phyloP scores from a whole-genome alignment of 108 stramenopile species.

The Pseudonitzschia pungens region DNA sequence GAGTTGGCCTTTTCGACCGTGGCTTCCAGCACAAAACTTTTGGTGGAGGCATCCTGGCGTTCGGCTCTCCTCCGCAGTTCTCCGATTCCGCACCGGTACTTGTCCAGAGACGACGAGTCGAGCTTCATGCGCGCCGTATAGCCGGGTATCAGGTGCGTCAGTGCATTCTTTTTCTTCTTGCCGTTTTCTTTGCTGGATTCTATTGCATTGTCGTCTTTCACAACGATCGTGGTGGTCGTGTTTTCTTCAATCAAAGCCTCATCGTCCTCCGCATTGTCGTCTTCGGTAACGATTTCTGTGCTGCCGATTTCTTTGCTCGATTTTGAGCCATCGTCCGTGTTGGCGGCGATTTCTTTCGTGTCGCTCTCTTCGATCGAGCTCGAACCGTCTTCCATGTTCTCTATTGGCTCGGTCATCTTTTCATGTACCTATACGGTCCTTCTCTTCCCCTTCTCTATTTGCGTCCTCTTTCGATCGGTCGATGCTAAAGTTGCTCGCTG shows the following conservation, averaged over 20 bases:
- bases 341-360: neutral
- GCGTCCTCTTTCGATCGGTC: too few species aligned
- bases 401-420: neutral
- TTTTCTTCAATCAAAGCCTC: neutral
- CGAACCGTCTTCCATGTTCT: neutral
- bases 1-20: constrained; percentile 24
- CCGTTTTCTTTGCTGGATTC: neutral
- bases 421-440: neutral
- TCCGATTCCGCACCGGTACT: constrained; percentile 33
- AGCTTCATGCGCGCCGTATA: constrained; percentile 76
- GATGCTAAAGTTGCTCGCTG: too few species aligned
- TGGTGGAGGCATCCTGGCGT: constrained; percentile 39
- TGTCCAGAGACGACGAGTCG: constrained; percentile 46
- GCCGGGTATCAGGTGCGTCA: constrained; percentile 77
- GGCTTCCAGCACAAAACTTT: constrained; percentile 33
- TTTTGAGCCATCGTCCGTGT: neutral
- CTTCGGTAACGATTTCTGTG: neutral
- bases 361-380: neutral
- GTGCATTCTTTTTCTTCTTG: constrained; percentile 42
- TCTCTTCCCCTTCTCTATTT: neutral
- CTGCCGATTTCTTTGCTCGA: neutral
- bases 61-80: constrained; percentile 47
- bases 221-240: neutral
- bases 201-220: neutral
- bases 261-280: neutral